Conservation (phyloP, 148 eudicot genomes). For the Persicaria maculosa region DNA sequence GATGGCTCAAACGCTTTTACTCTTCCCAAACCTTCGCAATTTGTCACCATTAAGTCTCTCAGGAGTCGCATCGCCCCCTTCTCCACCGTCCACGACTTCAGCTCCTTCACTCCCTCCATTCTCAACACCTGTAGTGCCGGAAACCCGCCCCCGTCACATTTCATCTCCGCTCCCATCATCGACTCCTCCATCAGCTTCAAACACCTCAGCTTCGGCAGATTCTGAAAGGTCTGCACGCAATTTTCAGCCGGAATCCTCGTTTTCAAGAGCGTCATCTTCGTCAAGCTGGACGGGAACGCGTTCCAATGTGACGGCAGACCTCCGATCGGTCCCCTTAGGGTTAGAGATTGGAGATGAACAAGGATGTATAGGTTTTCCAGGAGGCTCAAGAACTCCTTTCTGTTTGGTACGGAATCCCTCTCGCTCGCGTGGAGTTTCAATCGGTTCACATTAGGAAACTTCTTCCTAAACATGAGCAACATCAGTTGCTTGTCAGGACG, state of each 20-base stretch:
- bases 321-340: slow-evolving; percentile 11
- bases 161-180: background rate
- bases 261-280: slow-evolving; percentile 19
- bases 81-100: background rate
- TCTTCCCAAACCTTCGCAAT: background rate
- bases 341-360: slow-evolving; percentile 26
- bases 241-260: slow-evolving; percentile 4
- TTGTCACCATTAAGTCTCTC: slow-evolving; percentile 9
- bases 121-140: slow-evolving; percentile 15
- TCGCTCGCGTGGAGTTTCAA: slow-evolving; percentile 12
- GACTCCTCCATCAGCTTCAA: slow-evolving; percentile 23
- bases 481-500: slow-evolving; percentile 21
- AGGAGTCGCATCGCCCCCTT: slow-evolving; percentile 21
- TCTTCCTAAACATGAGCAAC: slow-evolving; percentile 28
- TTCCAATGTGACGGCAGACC: slow-evolving; percentile 15
- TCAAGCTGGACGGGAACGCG: slow-evolving; percentile 30
- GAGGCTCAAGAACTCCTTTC: background rate
- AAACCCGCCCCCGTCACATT: slow-evolving; percentile 21
- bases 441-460: slow-evolving; percentile 24
- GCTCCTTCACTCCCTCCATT: slow-evolving; percentile 11
- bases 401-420: background rate
- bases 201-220: slow-evolving; percentile 22
- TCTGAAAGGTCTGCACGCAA: slow-evolving; percentile 20
- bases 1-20: background rate
- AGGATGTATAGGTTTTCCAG: slow-evolving; percentile 26